Percentiles rank a stretch among this genome's conserved stretches.
Conservation (phyloP, 2,329 filamentous ascomycete genomes). For the Talaromyces funiculosus region DNA sequence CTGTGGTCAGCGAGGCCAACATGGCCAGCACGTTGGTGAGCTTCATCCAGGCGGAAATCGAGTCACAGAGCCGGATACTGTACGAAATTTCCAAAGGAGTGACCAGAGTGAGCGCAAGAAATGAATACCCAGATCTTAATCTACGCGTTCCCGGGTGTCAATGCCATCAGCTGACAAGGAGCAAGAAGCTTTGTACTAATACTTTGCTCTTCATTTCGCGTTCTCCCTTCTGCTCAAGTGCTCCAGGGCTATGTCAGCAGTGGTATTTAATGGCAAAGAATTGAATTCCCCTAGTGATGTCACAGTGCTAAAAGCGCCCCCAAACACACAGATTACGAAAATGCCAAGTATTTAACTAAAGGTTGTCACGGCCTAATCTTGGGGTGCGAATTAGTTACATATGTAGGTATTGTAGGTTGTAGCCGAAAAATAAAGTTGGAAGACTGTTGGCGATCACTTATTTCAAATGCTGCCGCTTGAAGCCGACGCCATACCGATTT, state of each 20-base stretch:
- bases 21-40: not conserved
- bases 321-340: not conserved
- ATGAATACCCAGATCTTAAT: not conserved
- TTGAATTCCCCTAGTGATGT: not conserved
- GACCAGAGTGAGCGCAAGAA: not conserved
- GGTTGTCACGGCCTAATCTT: not conserved
- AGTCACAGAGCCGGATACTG: not conserved
- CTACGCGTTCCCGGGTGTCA: not conserved
- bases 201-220: not conserved
- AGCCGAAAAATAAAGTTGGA: not conserved
- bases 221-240: not conserved
- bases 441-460: not conserved
- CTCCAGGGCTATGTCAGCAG: not conserved
- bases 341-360: not conserved
- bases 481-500: not conserved
- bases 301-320: not conserved
- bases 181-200: not conserved
- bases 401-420: too few species aligned
- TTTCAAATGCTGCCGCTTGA: not conserved
- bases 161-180: not conserved
- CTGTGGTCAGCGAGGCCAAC: not conserved
- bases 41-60: not conserved
- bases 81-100: not conserved
- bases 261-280: not conserved
- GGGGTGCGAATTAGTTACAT: not conserved